Base-by-base conservation (phyloP, 2,329 filamentous ascomycete genomes). In the Ceratocystis huliohia region DNA sequence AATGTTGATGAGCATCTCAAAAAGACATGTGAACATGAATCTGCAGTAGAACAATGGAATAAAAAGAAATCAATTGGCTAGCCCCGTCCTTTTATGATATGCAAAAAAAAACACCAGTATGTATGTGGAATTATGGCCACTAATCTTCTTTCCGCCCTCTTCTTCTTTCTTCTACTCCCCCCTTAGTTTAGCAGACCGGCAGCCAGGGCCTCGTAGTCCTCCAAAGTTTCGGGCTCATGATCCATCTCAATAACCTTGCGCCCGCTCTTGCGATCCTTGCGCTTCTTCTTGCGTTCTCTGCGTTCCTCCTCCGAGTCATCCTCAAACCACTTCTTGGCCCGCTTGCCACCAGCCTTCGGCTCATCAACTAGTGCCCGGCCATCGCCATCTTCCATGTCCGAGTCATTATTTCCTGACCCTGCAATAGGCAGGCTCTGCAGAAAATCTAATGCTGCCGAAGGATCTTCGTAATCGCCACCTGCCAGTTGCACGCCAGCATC, bases 321-420 rank as follows among this genome's bases (percentile, higher is more conserved):
- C 74, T 91, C 80, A 77, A 91, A 91, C 87, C 87, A 90, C 76
- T 85, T 84, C 74, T 91, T 80, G 77, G 90, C 91, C 86, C 87
- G 89, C 76, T 88, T 88, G 17, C 46, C 61, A 6, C 64, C 61
- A 20, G 63, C 59, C 48, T 65, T 46, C 6, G 45, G 28, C 30
- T 65, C 46, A 4, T 64, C 64, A 28, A 79, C 62, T 78, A 78
- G 61, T 68, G 74, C 75, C 70, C 6, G 48, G 48, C 15, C 48
- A 76, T 75, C 65, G 74, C 79, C 78, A 1, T 76, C 74, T 25
- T 73, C 71, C 20, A 74, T 74, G 25, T 73, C 72, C 17, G 74
- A 74, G 17, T 74, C 72, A 3, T 69, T 66, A 30, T 69, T 69
- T 8, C 69, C 72, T 13, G 73, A 73, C 0, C 76, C 78, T 1